Conservation (phyloP, 345 rosid species). For the thale cress (Arabidopsis thaliana) region DNA sequence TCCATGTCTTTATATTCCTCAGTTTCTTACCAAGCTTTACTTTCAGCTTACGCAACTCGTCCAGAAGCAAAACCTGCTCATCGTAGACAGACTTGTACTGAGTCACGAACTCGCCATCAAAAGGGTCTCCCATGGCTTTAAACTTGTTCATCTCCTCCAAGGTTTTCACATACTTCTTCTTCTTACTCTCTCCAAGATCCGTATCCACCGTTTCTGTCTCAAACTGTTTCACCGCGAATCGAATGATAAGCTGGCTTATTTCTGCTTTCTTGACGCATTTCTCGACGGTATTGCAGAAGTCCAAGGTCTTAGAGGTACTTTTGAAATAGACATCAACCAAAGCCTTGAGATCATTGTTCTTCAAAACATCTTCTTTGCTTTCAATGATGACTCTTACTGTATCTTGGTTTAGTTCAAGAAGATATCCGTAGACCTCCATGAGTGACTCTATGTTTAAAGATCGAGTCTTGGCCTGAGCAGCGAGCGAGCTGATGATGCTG, state of each 20-base stretch:
- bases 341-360: conserved; percentile 56
- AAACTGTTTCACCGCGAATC: conserved; percentile 60
- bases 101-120: conserved; percentile 57
- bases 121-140: conserved; percentile 74
- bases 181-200: conserved; percentile 44
- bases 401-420: conserved; percentile 72
- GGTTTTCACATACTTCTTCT: conserved; percentile 57
- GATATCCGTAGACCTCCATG: conserved; percentile 59
- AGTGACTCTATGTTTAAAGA: conserved; percentile 67
- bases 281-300: conserved; percentile 68
- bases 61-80: conserved; percentile 59
- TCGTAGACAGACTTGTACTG: conserved; percentile 51
- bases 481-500: conserved; percentile 55
- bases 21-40: conserved; percentile 73
- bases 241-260: conserved; percentile 60
- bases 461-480: conserved; percentile 52
- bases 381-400: conserved; percentile 60
- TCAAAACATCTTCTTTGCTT: conserved; percentile 64
- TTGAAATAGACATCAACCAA: conserved; percentile 73
- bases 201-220: conserved; percentile 49
- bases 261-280: conserved; percentile 62
- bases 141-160: conserved; percentile 65
- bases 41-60: conserved; percentile 50
- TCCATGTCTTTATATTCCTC: conserved; percentile 65
- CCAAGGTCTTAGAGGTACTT: conserved; percentile 59